These are phyloP conservation scores for Fusarium foetens DNA, from an alignment of 2,329 filamentous ascomycete genomes.

Conservation along the genomic window DNA sequence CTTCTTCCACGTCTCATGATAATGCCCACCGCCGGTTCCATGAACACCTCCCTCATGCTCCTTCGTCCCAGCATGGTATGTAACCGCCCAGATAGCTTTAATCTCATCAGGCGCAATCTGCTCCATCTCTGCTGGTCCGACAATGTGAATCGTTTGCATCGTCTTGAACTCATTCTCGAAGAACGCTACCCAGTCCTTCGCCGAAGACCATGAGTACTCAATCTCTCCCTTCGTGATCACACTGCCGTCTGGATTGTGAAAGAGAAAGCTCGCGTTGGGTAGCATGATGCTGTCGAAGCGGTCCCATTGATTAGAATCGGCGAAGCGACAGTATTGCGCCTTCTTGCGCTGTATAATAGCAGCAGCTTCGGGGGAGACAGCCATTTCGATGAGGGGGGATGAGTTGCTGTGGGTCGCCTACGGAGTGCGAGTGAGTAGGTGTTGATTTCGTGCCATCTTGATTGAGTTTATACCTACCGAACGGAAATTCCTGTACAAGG, in stretches of 20 bases:
- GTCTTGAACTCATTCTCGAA: slow-evolving; percentile 14
- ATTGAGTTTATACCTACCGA: rapidly evolving
- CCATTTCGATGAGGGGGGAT: not conserved
- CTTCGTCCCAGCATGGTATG: slow-evolving; percentile 15
- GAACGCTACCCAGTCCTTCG: not conserved
- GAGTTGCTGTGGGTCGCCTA: not conserved
- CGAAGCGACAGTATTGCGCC: slow-evolving; percentile 23
- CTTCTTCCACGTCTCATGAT: slow-evolving; percentile 28
- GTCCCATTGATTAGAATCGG: slow-evolving; percentile 24
- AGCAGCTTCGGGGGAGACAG: not conserved
- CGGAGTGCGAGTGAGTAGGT: rapidly evolving
- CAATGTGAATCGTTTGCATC: slow-evolving; percentile 16
- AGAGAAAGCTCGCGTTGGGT: not conserved
- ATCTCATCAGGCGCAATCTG: not conserved
- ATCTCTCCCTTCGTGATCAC: not conserved
- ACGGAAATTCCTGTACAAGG: rapidly evolving
- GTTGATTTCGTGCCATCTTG: rapidly evolving
- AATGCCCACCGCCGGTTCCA: slow-evolving; percentile 21
- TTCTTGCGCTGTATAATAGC: slow-evolving; percentile 28
- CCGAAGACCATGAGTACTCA: not conserved
- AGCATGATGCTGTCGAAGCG: slow-evolving; percentile 20
- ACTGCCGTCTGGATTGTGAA: not conserved
- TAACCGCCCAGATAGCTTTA: slow-evolving; percentile 8
- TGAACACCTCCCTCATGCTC: not conserved
- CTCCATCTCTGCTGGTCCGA: slow-evolving; percentile 22